Evolutionary conservation across 75 land plant species (phyloP).

Genomic region (Cryptomeria japonica): DNA sequence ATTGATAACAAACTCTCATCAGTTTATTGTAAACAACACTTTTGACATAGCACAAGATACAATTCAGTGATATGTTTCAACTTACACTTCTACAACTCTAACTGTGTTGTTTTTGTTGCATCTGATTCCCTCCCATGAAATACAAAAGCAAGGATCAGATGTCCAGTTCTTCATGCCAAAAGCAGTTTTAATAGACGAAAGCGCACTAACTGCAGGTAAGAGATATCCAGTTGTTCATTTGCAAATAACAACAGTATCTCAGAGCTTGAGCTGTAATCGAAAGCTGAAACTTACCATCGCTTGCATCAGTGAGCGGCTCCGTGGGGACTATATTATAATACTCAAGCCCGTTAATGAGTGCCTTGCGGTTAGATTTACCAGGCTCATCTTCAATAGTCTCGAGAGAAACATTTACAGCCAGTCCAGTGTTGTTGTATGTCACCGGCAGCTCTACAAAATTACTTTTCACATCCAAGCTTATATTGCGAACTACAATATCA

Average conservation of each 20-base stretch:
- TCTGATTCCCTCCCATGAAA: not conserved
- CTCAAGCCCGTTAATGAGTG: not conserved
- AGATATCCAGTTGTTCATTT: not conserved
- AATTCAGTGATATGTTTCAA: not conserved
- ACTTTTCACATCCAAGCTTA: not conserved
- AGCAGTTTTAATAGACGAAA: not conserved
- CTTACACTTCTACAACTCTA: not conserved
- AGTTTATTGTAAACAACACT: not conserved
- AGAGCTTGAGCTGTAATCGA: not conserved
- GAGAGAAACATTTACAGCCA: not conserved
- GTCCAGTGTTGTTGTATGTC: not conserved
- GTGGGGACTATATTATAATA: not conserved
- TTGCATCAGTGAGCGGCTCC: not conserved
- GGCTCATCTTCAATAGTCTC: not conserved
- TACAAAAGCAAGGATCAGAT: not conserved
- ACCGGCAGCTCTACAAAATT: not conserved
- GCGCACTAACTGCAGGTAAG: not conserved
- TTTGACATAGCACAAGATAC: too few species aligned
- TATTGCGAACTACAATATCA: not conserved
- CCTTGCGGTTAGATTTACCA: not conserved
- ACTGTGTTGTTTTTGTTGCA: not conserved
- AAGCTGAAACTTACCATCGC: not conserved
- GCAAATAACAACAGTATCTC: not conserved
- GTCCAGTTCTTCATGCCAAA: not conserved
- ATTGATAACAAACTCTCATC: not conserved